Conservation (phyloP, 441 rosid species). For the Gossypium gossypioides region DNA sequence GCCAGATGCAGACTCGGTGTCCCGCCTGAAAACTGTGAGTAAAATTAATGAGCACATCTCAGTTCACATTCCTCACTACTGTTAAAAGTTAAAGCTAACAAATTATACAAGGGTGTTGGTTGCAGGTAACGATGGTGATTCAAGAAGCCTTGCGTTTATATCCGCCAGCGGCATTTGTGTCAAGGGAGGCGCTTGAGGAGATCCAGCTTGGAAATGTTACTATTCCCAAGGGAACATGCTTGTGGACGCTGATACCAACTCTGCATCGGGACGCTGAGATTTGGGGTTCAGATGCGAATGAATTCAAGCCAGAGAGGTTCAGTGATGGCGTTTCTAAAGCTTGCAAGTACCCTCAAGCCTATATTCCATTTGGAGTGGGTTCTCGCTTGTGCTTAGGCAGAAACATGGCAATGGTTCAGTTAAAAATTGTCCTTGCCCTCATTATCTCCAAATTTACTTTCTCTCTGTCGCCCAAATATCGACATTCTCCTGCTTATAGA, state of each 20-base stretch:
- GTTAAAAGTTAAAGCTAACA: background rate
- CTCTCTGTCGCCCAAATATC: slow-evolving; percentile 39
- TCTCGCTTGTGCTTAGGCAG: slow-evolving; percentile 52
- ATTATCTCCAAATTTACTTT: slow-evolving; percentile 15
- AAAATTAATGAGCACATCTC: background rate
- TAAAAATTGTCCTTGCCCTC: slow-evolving; percentile 41
- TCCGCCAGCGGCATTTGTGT: slow-evolving; percentile 50
- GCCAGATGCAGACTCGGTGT: slow-evolving; percentile 29
- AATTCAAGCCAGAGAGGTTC: slow-evolving; percentile 60
- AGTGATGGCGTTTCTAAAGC: slow-evolving; percentile 42
- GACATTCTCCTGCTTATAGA: slow-evolving; percentile 41
- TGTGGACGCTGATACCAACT: slow-evolving; percentile 51
- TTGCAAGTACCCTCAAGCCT: slow-evolving; percentile 52
- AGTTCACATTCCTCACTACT: background rate
- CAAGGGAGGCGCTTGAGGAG: slow-evolving; percentile 50
- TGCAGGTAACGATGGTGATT: slow-evolving; percentile 46
- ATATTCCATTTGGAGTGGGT: slow-evolving; percentile 55
- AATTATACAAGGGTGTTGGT: background rate
- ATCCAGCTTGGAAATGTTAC: slow-evolving; percentile 32
- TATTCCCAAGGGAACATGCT: slow-evolving; percentile 41
- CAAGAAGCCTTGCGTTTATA: slow-evolving; percentile 51
- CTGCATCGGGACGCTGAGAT: slow-evolving; percentile 46
- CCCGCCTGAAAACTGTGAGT: slow-evolving; percentile 40
- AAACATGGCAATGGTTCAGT: slow-evolving; percentile 45
- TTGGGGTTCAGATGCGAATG: slow-evolving; percentile 51